Conservation (phyloP, 208 protist genomes). For the Trichomonas vaginalis region DNA sequence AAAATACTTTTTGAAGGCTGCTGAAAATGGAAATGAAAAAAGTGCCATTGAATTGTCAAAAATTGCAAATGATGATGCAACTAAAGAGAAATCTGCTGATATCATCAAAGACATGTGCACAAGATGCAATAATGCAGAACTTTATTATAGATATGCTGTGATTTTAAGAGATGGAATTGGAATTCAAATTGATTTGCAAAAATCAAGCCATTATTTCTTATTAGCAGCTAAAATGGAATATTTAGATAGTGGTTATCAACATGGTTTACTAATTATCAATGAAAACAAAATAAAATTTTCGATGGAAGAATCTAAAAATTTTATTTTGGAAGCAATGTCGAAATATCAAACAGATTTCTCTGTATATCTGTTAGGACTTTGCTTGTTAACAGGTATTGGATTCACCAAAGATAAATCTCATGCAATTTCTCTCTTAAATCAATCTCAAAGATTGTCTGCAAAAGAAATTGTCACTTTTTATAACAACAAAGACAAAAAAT, state of each 20-base stretch:
- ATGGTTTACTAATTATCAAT: background rate
- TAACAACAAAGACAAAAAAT: background rate
- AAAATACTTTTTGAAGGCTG: background rate
- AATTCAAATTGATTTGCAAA: background rate
- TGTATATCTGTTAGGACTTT: background rate
- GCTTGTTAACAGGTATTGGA: background rate
- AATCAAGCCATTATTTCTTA: background rate
- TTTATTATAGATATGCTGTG: background rate
- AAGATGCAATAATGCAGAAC: background rate
- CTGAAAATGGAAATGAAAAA: background rate
- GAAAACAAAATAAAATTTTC: background rate
- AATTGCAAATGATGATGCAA: background rate
- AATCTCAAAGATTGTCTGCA: background rate
- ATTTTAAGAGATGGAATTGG: background rate
- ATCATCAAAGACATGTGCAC: background rate
- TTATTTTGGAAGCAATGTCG: background rate
- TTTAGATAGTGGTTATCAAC: background rate
- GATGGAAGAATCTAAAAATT: background rate
- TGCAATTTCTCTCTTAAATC: background rate
- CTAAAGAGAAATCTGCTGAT: background rate
- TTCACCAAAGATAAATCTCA: background rate
- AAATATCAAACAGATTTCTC: background rate
- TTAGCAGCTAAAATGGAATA: background rate
- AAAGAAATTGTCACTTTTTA: background rate
- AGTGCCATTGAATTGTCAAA: background rate